Base-by-base conservation (phyloP, 768 basidiomycete genomes). In the Rhizopogon rudus region DNA sequence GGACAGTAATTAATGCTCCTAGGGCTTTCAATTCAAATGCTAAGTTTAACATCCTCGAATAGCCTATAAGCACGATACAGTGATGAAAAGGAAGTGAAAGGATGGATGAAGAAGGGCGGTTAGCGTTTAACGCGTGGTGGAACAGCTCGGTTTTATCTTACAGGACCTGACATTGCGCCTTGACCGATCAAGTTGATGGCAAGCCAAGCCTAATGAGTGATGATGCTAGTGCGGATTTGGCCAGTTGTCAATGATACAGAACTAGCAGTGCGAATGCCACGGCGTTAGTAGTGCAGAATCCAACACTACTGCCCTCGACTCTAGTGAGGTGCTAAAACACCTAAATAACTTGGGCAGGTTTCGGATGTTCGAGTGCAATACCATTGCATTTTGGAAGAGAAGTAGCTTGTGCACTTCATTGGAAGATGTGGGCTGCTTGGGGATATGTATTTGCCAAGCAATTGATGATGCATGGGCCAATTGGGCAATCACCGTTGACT, bases 1-100 rank as follows among this genome's bases (percentile, higher is more conserved):
- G 42, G 2, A 70, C 33, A 9, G 58, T 59, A 13, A 46, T 51
- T 29, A 71, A 17, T 28, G 59, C 57, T 1, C 60, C 60, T 14
- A 70, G 20, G 1, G 56, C 57, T 48, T 65, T 66, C 37, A 57
- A 1, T 51, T 49, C 57, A 13, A 61, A 56, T 14, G 43, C 1
- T 4, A 57, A n/a, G 44, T 56, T 55, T 14, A 52, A 13, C 14
- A 51, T 44, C 29, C 14, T 57, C 45, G 12, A 56, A 50, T 62
- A 67, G 59, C 6, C 28, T 50, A 35, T 28, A n/a, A 33, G 28
- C 5, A 33, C n/a, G 14, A 33, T 39, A 55, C 12, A 22, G 44
- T 40, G 29, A 22, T 20, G 39, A 53, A 13, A 25, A 33, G 46
- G 41, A 40, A 37, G n/a, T 17, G 25, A 25, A 25, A 25, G 10